Conservation (phyloP, 495 filamentous ascomycete genomes). For the Neurospora sublineolata region DNA sequence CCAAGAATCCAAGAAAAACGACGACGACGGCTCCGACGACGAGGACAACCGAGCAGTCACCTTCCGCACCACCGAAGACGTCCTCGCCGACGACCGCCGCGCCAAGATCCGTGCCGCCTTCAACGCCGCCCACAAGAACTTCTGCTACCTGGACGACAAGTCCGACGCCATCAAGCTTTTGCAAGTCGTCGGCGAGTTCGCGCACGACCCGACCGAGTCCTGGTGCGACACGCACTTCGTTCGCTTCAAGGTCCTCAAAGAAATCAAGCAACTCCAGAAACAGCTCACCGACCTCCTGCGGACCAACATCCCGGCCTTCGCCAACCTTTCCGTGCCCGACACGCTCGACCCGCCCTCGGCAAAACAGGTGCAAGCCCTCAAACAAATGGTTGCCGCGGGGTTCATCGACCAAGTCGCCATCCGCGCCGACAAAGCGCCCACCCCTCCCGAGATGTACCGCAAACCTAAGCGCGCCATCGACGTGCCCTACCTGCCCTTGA, state of each 20-base stretch:
- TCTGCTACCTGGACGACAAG: conserved; percentile 68
- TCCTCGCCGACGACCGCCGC: conserved; percentile 55
- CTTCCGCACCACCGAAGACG: conserved; percentile 53
- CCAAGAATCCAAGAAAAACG: conserved; percentile 17
- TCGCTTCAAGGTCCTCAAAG: conserved; percentile 70
- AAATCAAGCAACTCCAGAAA: conserved; percentile 67
- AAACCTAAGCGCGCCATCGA: conserved; percentile 75
- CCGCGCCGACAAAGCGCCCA: conserved; percentile 71
- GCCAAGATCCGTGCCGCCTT: conserved; percentile 57
- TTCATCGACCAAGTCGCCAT: conserved; percentile 96
- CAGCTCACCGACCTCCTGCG: conserved; percentile 75
- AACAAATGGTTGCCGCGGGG: conserved; percentile 81
- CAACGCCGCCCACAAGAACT: conserved; percentile 62
- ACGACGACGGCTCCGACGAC: neutral
- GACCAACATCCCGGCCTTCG: conserved; percentile 57
- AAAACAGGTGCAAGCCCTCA: conserved; percentile 67
- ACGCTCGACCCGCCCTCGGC: conserved; percentile 57
- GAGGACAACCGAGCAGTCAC: conserved; percentile 12
- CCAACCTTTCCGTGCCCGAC: conserved; percentile 44
- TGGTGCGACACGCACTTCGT: conserved; percentile 80
- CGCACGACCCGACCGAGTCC: conserved; percentile 48
- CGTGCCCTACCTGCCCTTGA: conserved; percentile 81
- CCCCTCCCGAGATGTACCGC: conserved; percentile 55
- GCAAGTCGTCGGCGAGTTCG: conserved; percentile 76
- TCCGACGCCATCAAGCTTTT: conserved; percentile 87